phyloP scores from a whole-genome alignment of 805 yeast species.

The Priceomyces fermenticarens region DNA sequence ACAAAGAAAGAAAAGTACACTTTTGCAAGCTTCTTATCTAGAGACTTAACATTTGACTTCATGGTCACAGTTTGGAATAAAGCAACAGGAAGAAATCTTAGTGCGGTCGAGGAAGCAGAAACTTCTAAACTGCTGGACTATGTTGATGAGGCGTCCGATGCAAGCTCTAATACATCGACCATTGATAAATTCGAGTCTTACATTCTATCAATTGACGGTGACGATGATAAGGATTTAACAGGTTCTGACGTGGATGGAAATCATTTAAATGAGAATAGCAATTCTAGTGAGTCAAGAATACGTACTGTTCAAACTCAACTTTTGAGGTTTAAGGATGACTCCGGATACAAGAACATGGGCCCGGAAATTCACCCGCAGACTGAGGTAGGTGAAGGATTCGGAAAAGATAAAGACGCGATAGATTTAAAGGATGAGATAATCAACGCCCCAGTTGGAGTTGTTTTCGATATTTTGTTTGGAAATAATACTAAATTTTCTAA shows the following conservation, averaged over 20 bases:
- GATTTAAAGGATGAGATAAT: conserved; percentile 50
- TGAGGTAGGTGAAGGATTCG: conserved; percentile 40
- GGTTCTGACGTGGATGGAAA: conserved; percentile 17
- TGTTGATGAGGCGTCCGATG: conserved; percentile 12
- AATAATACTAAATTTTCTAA: conserved; percentile 37
- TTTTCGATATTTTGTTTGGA: conserved; percentile 72
- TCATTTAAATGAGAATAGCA: conserved; percentile 14
- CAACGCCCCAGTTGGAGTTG: conserved; percentile 73
- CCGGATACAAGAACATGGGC: conserved; percentile 53
- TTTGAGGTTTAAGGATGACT: conserved; percentile 34
- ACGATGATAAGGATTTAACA: conserved; percentile 30
- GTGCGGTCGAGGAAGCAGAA: conserved; percentile 7
- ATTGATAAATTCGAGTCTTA: conserved; percentile 24
- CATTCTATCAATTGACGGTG: conserved; percentile 45
- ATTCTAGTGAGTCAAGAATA: conserved; percentile 1
- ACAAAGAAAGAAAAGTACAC: conserved; percentile 63
- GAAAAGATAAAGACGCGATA: conserved; percentile 38
- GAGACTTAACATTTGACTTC: conserved; percentile 74
- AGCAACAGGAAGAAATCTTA: conserved; percentile 25
- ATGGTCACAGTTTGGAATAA: conserved; percentile 69
- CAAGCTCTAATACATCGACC: conserved; percentile 10
- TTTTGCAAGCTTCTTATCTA: conserved; percentile 82
- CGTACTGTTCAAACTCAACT: conserved; percentile 15
- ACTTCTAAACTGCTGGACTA: conserved; percentile 4
- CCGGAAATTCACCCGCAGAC: conserved; percentile 66